Evolutionary conservation across 805 yeast species (phyloP), one percentile per base, ranked within the genome.

Genomic region (Metschnikowia gelsemii): DNA sequence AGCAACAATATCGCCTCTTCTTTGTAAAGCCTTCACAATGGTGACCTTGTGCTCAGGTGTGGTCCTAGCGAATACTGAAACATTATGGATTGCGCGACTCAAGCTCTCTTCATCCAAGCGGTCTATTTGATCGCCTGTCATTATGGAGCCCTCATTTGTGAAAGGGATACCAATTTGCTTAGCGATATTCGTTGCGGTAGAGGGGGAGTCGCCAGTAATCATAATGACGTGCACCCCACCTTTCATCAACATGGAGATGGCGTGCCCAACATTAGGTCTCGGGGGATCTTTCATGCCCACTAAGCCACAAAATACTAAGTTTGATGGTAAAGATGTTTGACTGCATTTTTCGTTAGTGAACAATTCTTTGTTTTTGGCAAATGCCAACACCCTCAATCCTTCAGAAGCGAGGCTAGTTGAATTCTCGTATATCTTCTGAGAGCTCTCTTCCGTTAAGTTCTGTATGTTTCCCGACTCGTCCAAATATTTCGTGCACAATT

Each of bases 281-380:
- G 99, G 99, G 8, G 99, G 99, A 65, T 93, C 99, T 55, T 87
- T 88, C 96, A 93, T 89, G 42, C 96, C 98, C 49, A 88, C 73
- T 32, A 93, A 66, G 9, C 99, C 99, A 50, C 86, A 76, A 57
- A 91, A 91, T 2, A 78, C 71, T 51, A 93, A 71, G 20, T 78
- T 82, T 0, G 71, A 54, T 11, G 90, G 84, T 14, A 49, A 51
- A 14, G 58, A 66, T 9, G 54, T 61, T 4, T 61, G 66, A 20
- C 58, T 59, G 3, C 56, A 57, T 28, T 58, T 55, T 8, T 61
- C 66, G 35, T 54, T 53, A 4, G 52, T 45, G 66, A 64, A 13
- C 63, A 57, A 43, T 59, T 70, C 47, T 49, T 51, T 56, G 40
- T 73, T 69, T 47, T 74, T 78, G 4, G 93, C 96, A 64, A 90